Percentiles rank a stretch among this genome's conserved stretches.
Conservation (phyloP, 1,139 yeast species). For the Pichia sp. region DNA sequence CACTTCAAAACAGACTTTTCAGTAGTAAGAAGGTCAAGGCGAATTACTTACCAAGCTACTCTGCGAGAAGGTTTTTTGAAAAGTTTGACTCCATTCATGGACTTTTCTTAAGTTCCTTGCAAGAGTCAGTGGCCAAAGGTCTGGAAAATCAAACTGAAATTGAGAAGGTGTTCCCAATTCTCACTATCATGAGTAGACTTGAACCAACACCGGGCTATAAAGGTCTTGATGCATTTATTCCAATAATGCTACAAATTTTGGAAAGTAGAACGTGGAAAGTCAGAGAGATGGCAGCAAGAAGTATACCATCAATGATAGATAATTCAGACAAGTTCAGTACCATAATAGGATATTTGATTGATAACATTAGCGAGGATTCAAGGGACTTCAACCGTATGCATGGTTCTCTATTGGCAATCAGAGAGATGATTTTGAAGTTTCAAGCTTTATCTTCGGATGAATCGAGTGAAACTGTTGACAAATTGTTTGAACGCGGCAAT, state of each 20-base stretch:
- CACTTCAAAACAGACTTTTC: slow-evolving; percentile 72
- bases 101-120: slow-evolving; percentile 40
- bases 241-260: slow-evolving; percentile 40
- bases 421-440: slow-evolving; percentile 7
- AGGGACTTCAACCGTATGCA: slow-evolving; percentile 43
- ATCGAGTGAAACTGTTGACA: slow-evolving; percentile 1
- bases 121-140: slow-evolving; percentile 28
- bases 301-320: slow-evolving; percentile 46
- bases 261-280: slow-evolving; percentile 65
- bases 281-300: slow-evolving; percentile 77
- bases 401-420: slow-evolving; percentile 45
- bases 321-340: slow-evolving; percentile 18
- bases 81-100: slow-evolving; percentile 48
- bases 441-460: slow-evolving; percentile 3
- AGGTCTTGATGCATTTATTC: slow-evolving; percentile 44
- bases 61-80: slow-evolving; percentile 61
- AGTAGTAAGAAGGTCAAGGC: slow-evolving; percentile 42
- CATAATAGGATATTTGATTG: slow-evolving; percentile 7
- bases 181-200: slow-evolving; percentile 63
- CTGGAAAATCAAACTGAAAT: slow-evolving; percentile 24
- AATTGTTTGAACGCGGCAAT: slow-evolving; percentile 1
- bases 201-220: slow-evolving; percentile 50
- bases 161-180: slow-evolving; percentile 65
- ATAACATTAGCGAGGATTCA: slow-evolving; percentile 7
- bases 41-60: slow-evolving; percentile 16